Evolutionary conservation across 2,329 filamentous ascomycete species (phyloP), one percentile per base, ranked within the genome.

Genomic region (Ustilaginoidea virens): DNA sequence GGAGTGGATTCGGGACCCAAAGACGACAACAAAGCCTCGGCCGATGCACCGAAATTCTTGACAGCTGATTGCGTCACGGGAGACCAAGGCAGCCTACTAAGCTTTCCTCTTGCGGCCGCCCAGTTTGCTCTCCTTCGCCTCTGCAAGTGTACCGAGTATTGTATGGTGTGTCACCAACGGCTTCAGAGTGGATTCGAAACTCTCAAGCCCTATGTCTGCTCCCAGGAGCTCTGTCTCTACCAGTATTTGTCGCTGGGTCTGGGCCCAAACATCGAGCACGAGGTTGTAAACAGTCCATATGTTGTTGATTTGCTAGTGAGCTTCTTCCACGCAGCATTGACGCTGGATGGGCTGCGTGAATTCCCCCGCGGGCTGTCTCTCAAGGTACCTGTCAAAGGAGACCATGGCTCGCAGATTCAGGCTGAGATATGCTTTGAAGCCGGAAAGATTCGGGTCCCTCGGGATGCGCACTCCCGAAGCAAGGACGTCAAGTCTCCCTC

Each of bases 181-280:
- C 64, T 81, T 20, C 51, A 67, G 1, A 63, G 62, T 2, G 66
- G 69, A 1, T 74, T 87, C 21, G 70, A 76, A 41, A 70, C 77
- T 2, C 58, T 85, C 34, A 82, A 80, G 39, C 80, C 80, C 3
- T 82, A 79, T 35, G 82, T 93, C 25, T 94, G 86, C 52, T 69
- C 69, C 14, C 66, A 69, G 9, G 60, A 65, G 2, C 60, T 94
- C 3, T 94, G 86, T 43, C 58, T 92, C 4, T 92, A 80, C 43
- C 86, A 94, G 45, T 92, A 90, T 53, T 80, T 92, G 63, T 64
- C 69, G 11, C 60, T 92, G n/a, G 83, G 82, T 0, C 76, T 93
- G 43, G 86, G 85, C 0, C 79, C 81, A 2, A 83, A 73, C 41
- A 72, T 92, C 32, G 85, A 94, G 47, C 74, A 86, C 45, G 83